Evolutionary conservation across 2,329 filamentous ascomycete genomes (phyloP).

Genomic region (Fonsecaea pedrosoi): DNA sequence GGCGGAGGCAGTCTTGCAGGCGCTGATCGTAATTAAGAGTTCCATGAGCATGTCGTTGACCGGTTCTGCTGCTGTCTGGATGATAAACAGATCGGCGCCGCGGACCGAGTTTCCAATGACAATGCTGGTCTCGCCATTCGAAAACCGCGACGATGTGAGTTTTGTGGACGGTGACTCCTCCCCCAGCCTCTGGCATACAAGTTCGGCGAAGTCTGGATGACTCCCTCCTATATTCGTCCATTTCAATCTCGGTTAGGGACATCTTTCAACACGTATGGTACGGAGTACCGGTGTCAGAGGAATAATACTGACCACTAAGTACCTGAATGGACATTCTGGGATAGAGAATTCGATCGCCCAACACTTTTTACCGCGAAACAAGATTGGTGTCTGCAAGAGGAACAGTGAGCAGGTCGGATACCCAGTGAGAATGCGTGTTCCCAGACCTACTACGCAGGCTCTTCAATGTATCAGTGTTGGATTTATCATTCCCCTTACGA

Average conservation of each 20-base stretch:
- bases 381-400: not conserved
- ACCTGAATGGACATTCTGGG: constrained; percentile 16
- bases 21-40: constrained; percentile 93
- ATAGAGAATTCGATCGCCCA: not conserved
- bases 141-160: constrained; percentile 61
- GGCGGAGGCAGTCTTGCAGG: constrained; percentile 93
- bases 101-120: constrained; percentile 97
- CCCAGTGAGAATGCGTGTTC: not conserved
- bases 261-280: constrained; percentile 8
- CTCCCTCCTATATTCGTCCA: constrained; percentile 14
- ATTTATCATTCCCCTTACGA: not conserved
- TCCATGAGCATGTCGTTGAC: constrained; percentile 97
- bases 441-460: not conserved
- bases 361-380: not conserved
- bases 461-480: not conserved
- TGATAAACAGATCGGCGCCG: constrained; percentile 97
- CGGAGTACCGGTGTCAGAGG: not conserved
- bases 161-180: constrained; percentile 10
- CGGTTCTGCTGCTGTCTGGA: constrained; percentile 87
- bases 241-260: constrained; percentile 3
- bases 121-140: constrained; percentile 88
- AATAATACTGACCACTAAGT: constrained; percentile 9
- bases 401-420: not conserved
- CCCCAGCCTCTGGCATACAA: constrained; percentile 15
- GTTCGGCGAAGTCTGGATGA: constrained; percentile 16